Conservation (phyloP, 2,329 filamentous ascomycete genomes). For the Apiospora saccharicola region DNA sequence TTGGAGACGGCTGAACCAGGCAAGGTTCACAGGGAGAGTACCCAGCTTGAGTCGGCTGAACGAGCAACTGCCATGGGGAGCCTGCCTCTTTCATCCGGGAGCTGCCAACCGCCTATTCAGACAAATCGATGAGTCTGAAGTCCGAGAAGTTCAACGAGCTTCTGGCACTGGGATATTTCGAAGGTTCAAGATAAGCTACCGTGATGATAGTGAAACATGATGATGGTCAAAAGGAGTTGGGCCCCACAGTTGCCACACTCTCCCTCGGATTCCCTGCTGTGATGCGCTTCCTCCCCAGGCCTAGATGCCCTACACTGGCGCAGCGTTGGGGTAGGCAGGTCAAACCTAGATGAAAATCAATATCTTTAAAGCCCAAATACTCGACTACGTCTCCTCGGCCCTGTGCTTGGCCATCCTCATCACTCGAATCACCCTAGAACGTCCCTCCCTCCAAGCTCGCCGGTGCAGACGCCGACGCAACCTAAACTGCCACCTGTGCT, state of each 20-base stretch:
- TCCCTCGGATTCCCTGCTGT: conserved; percentile 64
- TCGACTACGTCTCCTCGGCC: background rate
- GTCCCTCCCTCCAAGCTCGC: background rate
- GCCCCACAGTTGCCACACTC: conserved; percentile 67
- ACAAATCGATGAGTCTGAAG: conserved; percentile 35
- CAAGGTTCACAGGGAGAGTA: background rate
- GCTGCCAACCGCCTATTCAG: conserved; percentile 1
- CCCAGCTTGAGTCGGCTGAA: background rate
- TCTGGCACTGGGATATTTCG: conserved; percentile 68
- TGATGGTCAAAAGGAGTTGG: conserved; percentile 64
- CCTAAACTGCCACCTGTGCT: background rate
- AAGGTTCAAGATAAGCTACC: conserved; percentile 66
- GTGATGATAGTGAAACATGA: conserved; percentile 57
- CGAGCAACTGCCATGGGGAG: background rate
- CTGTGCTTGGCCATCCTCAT: conserved; percentile 1
- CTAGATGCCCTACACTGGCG: too few relatives aligned
- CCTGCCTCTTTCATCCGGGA: conserved; percentile 24
- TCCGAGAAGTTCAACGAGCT: conserved; percentile 67
- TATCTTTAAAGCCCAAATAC: background rate
- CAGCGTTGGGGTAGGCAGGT: too few relatives aligned
- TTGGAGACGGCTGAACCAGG: background rate
- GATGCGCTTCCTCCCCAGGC: conserved; percentile 67
- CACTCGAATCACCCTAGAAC: background rate
- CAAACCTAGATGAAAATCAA: background rate
- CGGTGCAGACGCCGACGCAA: background rate